These are phyloP conservation scores for Pseudogymnoascus sp. DNA, from an alignment of 2,329 filamentous ascomycete genomes.

Conservation along the genomic window DNA sequence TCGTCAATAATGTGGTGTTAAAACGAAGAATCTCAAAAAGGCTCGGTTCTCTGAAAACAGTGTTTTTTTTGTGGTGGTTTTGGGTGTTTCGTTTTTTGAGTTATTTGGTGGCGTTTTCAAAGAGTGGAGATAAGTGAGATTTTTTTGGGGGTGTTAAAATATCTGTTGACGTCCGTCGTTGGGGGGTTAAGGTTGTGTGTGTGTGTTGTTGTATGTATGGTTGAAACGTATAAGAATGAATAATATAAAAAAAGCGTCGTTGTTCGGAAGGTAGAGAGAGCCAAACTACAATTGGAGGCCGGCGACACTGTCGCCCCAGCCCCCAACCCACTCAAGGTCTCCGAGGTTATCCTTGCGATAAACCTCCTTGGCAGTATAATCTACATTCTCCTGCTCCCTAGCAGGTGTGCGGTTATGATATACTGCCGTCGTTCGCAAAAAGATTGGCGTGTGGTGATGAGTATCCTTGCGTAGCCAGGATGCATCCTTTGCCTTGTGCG, in stretches of 20 bases:
- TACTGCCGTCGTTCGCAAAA: conserved; percentile 7
- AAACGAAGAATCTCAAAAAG: neutral
- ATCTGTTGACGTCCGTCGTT: conserved; percentile 1
- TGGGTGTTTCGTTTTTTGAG: neutral
- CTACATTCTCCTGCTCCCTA: conserved; percentile 28
- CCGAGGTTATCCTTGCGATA: conserved; percentile 61
- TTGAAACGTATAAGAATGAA: conserved; percentile 19
- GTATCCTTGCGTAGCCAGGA: conserved; percentile 22
- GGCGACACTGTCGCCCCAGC: conserved; percentile 60
- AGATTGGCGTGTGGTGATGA: conserved; percentile 6
- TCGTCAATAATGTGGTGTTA: neutral
- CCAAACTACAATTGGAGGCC: conserved; percentile 56
- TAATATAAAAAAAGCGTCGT: conserved; percentile 23
- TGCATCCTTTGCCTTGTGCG: conserved; percentile 18
- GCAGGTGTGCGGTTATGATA: conserved; percentile 15
- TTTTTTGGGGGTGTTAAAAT: neutral
- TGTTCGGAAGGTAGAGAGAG: conserved; percentile 30
- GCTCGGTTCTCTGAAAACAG: neutral
- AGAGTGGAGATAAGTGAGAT: neutral
- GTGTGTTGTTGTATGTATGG: neutral
- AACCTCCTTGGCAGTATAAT: conserved; percentile 39
- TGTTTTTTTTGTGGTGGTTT: neutral
- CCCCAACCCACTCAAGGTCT: conserved; percentile 91
- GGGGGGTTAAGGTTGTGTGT: neutral
- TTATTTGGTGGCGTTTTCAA: conserved; percentile 1